Evolutionary conservation across 768 basidiomycete genomes (phyloP), one percentile per base, ranked within the genome.

Genomic region (Cystofilobasidium capitatum): DNA sequence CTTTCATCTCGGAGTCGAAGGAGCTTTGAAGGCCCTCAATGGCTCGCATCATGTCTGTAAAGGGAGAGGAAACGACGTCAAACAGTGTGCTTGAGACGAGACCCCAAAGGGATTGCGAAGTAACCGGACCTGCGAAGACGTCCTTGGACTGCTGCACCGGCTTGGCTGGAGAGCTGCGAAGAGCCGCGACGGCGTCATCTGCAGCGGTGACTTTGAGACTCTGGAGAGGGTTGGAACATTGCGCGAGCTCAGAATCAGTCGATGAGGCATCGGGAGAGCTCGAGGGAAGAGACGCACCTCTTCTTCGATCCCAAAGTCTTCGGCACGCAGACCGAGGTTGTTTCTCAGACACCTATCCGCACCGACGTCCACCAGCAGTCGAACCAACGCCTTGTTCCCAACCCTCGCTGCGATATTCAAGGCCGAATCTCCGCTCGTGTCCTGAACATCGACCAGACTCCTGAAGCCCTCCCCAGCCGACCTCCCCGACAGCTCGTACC

Each of bases 341-440:
- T 99, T 99, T 24, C 87, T 83, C 69, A 89, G 80, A 72, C 84
- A 82, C 71, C 88, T 84, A 77, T 98, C 94, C 7, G 94, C 96
- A 16, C 91, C 92, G 10, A 91, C 89, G 73, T 96, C 93, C 68
- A 99, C 73, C 71, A 98, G 77, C 3, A 90, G 86, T 72, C 87
- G 81, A 17, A 97, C 91, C 68, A 98, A 76, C 69, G 87, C 86
- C 70, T 88, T 81, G 76, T 91, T 96, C 1, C 96, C 96, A 0
- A 98, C 88, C 65, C 94, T 79, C 0, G 94, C 93, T 17, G 94
- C 91, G 72, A 98, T 89, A 78, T 96, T 96, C 73, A 99, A 77
- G 9, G 91, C 91, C 0, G 94, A 97, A 75, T 99, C 96, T 0
- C 94, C 96, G 75, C 97, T 87, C 71, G 89, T 85, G 74, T 99